These are phyloP conservation scores for Penicillium sp. DNA, from an alignment of 2,329 filamentous ascomycete species.

Conservation along the genomic window DNA sequence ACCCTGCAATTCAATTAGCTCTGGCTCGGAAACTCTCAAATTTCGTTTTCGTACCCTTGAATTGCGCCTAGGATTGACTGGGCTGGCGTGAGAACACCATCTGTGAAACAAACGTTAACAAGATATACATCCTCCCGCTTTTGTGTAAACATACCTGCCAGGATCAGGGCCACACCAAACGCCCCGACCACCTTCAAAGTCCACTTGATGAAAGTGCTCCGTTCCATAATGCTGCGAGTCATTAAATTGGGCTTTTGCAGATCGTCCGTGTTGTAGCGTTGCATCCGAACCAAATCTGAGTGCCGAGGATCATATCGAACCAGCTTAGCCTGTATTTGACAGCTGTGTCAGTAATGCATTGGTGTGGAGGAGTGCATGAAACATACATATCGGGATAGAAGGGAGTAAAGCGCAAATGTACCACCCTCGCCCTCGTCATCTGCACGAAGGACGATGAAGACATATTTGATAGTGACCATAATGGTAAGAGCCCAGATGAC, in stretches of 20 bases:
- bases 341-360: not conserved
- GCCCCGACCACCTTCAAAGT: slow-evolving; percentile 55
- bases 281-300: slow-evolving; percentile 48
- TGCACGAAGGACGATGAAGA: slow-evolving; percentile 53
- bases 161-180: slow-evolving; percentile 55
- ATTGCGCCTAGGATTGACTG: slow-evolving; percentile 60
- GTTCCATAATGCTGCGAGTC: slow-evolving; percentile 50
- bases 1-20: not conserved
- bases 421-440: slow-evolving; percentile 61
- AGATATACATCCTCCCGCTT: not conserved
- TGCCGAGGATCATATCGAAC: slow-evolving; percentile 54
- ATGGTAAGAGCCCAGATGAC: slow-evolving; percentile 57
- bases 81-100: slow-evolving; percentile 58
- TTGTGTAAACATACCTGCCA: slow-evolving; percentile 37
- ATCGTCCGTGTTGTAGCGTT: slow-evolving; percentile 47
- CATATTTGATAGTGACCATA: slow-evolving; percentile 60
- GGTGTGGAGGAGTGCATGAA: not conserved
- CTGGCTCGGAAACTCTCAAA: not conserved
- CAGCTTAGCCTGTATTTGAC: slow-evolving; percentile 48
- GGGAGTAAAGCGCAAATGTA: slow-evolving; percentile 56
- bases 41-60: slow-evolving; percentile 46
- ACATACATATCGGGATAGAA: slow-evolving; percentile 53
- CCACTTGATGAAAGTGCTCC: slow-evolving; percentile 46
- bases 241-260: slow-evolving; percentile 44
- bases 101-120: slow-evolving; percentile 17